Conservation (phyloP, 164 flowering plant genomes). For the Sextonia rubra region DNA sequence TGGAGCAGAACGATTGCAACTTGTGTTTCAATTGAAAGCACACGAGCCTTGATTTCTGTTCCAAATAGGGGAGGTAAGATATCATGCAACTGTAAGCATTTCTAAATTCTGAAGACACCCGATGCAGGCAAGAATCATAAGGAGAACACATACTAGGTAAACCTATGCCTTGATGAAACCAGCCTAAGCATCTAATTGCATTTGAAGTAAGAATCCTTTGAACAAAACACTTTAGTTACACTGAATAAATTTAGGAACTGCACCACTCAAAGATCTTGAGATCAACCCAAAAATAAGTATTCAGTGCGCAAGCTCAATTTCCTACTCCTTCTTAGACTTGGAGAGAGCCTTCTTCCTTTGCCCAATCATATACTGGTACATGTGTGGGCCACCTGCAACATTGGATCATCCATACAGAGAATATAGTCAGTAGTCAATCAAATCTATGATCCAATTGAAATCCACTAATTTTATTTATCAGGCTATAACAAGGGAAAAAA, state of each 20-base stretch:
- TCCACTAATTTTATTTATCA: neutral
- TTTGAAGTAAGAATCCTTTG: neutral
- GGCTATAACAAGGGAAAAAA: neutral
- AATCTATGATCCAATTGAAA: neutral
- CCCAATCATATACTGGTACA: constrained; percentile 79
- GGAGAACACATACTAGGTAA: too few relatives aligned
- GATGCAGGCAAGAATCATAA: too few relatives aligned
- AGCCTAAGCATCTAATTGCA: neutral
- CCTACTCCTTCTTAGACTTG: constrained; percentile 64
- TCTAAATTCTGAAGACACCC: too few relatives aligned
- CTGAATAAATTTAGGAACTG: neutral
- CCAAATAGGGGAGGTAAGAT: too few relatives aligned
- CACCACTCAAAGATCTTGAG: neutral
- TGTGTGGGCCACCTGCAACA: constrained; percentile 75
- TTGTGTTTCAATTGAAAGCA: too few relatives aligned
- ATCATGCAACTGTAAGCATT: too few relatives aligned
- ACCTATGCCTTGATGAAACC: too few relatives aligned
- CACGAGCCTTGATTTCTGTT: too few relatives aligned
- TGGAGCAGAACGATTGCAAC: too few relatives aligned
- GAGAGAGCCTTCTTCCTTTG: constrained; percentile 89
- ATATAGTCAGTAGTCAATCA: constrained; percentile 2
- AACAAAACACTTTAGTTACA: neutral
- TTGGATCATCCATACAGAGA: neutral
- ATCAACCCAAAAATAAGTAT: constrained; percentile 1
- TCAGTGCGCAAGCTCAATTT: neutral